Percentiles rank a stretch among this genome's conserved stretches.
Evolutionary conservation across 2,329 filamentous ascomycete species (phyloP).

Genomic region (Fusarium sambucinum): DNA sequence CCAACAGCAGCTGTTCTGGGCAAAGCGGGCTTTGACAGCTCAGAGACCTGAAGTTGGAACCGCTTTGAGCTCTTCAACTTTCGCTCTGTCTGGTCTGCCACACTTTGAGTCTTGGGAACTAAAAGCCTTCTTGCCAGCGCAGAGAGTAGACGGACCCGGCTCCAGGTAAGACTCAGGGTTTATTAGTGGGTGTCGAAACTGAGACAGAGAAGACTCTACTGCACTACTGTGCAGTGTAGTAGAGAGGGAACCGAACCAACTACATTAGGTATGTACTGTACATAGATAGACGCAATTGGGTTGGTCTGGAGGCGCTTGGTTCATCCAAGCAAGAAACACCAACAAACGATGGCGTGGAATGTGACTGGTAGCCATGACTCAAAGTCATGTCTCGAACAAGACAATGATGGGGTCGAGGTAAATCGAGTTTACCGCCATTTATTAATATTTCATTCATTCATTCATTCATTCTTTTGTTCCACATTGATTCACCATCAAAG

Average conservation of each 20-base stretch:
- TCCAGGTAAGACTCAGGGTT: slow-evolving; percentile 27
- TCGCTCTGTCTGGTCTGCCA: slow-evolving; percentile 1
- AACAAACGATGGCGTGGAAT: slow-evolving; percentile 43
- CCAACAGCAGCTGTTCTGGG: slow-evolving; percentile 42
- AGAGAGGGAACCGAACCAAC: background rate
- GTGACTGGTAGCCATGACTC: slow-evolving; percentile 47
- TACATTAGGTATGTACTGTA: background rate
- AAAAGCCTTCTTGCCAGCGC: slow-evolving; percentile 5
- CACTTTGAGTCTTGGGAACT: background rate
- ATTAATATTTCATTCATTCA: background rate
- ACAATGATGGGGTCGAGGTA: slow-evolving; percentile 36
- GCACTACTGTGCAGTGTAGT: background rate
- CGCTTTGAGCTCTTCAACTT: slow-evolving; percentile 8
- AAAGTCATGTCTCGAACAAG: slow-evolving; percentile 27
- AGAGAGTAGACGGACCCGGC: slow-evolving; percentile 40
- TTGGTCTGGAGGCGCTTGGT: slow-evolving; percentile 30
- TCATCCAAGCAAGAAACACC: slow-evolving; percentile 38
- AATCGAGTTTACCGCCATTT: slow-evolving; percentile 22
- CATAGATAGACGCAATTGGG: slow-evolving; percentile 41
- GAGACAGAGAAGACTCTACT: slow-evolving; percentile 15
- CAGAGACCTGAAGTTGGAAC: slow-evolving; percentile 21
- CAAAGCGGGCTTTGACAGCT: slow-evolving; percentile 41
- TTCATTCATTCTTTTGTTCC: slow-evolving; percentile 6
- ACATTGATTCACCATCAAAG: slow-evolving; percentile 1
- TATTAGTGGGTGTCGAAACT: slow-evolving; percentile 27